phyloP scores from a whole-genome alignment of 192 early-diverging fungal genomes.

The Phycomyces blakesleeanus region DNA sequence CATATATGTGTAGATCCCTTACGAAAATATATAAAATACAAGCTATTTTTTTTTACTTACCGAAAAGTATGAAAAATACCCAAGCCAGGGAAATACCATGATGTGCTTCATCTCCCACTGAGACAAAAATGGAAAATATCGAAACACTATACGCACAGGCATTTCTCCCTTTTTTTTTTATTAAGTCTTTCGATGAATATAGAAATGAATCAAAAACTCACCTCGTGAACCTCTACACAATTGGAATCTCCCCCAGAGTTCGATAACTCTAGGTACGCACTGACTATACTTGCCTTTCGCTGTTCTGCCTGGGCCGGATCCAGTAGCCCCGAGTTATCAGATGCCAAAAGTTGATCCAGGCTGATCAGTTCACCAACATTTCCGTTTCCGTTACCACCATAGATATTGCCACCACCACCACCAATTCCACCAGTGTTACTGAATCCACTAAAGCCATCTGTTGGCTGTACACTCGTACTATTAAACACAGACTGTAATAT shows the following conservation, averaged over 20 bases:
- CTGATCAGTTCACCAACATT: slow-evolving; percentile 34
- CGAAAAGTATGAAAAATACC: slow-evolving; percentile 45
- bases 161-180: slow-evolving; percentile 42
- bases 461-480: neutral
- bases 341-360: slow-evolving; percentile 22
- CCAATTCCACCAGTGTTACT: neutral
- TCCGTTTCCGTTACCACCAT: too few species aligned
- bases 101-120: slow-evolving; percentile 49
- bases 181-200: too few species aligned
- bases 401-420: too few species aligned
- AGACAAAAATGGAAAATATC: slow-evolving; percentile 42
- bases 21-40: too few species aligned
- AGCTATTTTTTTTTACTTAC: slow-evolving; percentile 12
- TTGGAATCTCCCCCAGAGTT: slow-evolving; percentile 15
- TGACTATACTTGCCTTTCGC: slow-evolving; percentile 17
- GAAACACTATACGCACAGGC: slow-evolving; percentile 40
- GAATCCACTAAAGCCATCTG: neutral
- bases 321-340: slow-evolving; percentile 13
- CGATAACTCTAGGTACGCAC: slow-evolving; percentile 16
- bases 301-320: neutral
- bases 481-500: neutral
- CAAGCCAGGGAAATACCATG: slow-evolving; percentile 40
- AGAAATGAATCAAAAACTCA: neutral
- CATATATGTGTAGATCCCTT: too few species aligned
- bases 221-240: slow-evolving; percentile 38